These are phyloP conservation scores for Dinochytrium kinnereticum DNA, from an alignment of 371 early-diverging fungal genomes.

Conservation along the genomic window DNA sequence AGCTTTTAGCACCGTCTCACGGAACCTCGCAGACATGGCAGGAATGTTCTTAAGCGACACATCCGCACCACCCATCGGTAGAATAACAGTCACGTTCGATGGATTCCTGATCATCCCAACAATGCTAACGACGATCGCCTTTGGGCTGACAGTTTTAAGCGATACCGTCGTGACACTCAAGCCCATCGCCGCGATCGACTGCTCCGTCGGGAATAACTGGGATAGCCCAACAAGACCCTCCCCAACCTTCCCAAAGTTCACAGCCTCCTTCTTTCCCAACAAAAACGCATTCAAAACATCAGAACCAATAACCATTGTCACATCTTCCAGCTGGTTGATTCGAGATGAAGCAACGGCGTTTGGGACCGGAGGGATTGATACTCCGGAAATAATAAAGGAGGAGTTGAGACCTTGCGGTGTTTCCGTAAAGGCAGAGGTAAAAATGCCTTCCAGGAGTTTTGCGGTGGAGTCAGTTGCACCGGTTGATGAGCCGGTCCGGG, in stretches of 20 bases:
- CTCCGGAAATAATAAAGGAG: not conserved
- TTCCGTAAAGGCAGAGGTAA: not conserved
- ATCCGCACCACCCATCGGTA: not conserved
- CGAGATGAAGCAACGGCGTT: not conserved
- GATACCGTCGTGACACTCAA: not conserved
- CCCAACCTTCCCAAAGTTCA: not conserved
- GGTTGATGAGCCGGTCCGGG: not conserved
- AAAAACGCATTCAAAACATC: not conserved
- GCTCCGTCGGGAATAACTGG: not conserved
- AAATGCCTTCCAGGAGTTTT: not conserved
- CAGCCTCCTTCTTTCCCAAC: no score
- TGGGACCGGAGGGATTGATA: not conserved
- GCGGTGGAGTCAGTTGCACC: not conserved
- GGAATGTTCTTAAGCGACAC: not conserved
- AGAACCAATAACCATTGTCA: not conserved
- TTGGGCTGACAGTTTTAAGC: not conserved
- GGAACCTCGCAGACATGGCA: not conserved
- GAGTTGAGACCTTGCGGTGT: not conserved
- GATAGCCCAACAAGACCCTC: slow-evolving; percentile 1
- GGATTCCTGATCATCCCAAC: slow-evolving; percentile 10
- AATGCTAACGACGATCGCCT: not conserved
- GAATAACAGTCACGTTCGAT: not conserved
- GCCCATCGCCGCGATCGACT: not conserved
- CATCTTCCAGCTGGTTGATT: slow-evolving; percentile 13
- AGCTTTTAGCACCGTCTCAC: not conserved